A percentile compares a stretch with the other conserved stretches of the same genome.
Evolutionary conservation across 2,329 filamentous ascomycete genomes (phyloP).

Genomic region (Colletotrichum costaricense): DNA sequence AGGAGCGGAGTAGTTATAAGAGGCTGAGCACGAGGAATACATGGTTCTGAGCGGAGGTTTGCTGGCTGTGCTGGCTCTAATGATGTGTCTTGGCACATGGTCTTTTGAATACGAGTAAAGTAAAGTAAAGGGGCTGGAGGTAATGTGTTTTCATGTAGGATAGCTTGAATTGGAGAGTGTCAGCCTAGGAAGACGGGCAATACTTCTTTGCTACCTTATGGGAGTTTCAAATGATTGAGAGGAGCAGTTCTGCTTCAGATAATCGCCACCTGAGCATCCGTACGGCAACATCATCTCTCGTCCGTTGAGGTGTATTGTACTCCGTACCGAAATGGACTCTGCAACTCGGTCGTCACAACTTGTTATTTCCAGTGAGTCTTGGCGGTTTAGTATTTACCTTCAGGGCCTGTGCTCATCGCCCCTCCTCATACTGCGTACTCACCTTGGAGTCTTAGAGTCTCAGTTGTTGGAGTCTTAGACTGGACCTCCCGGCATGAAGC

Average conservation of each 20-base stretch:
- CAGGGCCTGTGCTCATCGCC: background rate
- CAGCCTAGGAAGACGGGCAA: background rate
- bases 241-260: background rate
- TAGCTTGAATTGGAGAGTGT: background rate
- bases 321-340: background rate
- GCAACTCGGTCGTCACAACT: background rate
- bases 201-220: background rate
- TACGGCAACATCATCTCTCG: background rate
- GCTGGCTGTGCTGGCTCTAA: background rate
- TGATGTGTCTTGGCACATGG: background rate
- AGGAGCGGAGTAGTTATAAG: constrained; percentile 40
- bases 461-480: background rate
- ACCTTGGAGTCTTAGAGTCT: background rate
- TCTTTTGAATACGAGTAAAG: background rate
- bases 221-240: constrained; percentile 17
- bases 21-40: constrained; percentile 40
- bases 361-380: background rate
- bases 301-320: background rate
- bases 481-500: background rate
- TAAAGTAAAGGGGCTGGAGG: background rate
- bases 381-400: background rate
- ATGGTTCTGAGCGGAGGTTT: constrained; percentile 51
- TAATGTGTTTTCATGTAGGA: background rate
- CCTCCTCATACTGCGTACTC: background rate
- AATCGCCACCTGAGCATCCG: background rate